phyloP scores from a whole-genome alignment of 306 rosid genomes.

The Quercus bicolor region DNA sequence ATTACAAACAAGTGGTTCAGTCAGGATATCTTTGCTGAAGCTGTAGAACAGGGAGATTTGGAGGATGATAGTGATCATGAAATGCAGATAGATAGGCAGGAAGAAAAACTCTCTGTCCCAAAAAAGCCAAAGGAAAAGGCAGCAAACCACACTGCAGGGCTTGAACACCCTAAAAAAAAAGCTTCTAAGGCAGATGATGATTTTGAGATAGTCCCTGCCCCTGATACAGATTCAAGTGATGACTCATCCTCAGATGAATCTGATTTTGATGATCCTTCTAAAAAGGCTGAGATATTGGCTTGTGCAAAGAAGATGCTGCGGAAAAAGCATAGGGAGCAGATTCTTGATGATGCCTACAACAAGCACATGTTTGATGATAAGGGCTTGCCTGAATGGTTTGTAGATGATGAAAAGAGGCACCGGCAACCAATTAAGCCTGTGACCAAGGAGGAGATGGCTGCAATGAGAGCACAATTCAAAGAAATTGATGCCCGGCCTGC shows the following conservation, averaged over 20 bases:
- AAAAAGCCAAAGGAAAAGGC: conserved; percentile 38
- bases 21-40: conserved; percentile 87
- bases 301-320: conserved; percentile 77
- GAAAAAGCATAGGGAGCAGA: conserved; percentile 66
- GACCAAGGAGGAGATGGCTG: conserved; percentile 74
- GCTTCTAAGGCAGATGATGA: conserved; percentile 43
- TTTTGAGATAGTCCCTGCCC: conserved; percentile 83
- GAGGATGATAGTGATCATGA: conserved; percentile 54
- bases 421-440: conserved; percentile 65
- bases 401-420: conserved; percentile 83
- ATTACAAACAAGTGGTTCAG: conserved; percentile 75
- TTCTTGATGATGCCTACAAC: conserved; percentile 78
- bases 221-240: conserved; percentile 78
- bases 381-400: conserved; percentile 85
- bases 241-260: conserved; percentile 71
- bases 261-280: conserved; percentile 37
- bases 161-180: conserved; percentile 20
- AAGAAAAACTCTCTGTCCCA: conserved; percentile 27
- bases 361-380: conserved; percentile 76
- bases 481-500: conserved; percentile 82
- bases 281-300: conserved; percentile 81
- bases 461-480: conserved; percentile 83
- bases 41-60: conserved; percentile 68
- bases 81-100: conserved; percentile 50
- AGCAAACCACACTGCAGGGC: conserved; percentile 10